Evolutionary conservation across 2,329 filamentous ascomycete species (phyloP), one percentile per base, ranked within the genome.

Genomic region (Botrytis byssoidea): DNA sequence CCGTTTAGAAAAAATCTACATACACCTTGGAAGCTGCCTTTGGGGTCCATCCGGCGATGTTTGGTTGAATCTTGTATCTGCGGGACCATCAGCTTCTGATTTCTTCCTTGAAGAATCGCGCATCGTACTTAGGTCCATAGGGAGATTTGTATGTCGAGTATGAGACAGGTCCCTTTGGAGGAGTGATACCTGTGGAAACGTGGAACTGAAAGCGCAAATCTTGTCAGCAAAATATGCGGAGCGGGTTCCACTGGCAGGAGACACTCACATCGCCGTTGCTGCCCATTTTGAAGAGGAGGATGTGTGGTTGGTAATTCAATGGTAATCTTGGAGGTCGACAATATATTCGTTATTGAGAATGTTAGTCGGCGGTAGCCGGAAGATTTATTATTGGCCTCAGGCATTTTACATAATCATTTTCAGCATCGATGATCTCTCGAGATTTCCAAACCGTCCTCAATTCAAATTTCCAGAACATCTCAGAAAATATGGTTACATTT

Each of bases 111-210:
- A 25, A 12, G 5, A 18, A 66, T 37, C 44, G 32, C 46, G 29
- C 22, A 60, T 61, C 86, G 84, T 88, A 91, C 90, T 90, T 91
- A 71, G 90, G 90, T 81, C 88, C 89, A 82, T 89, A 90, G 77
- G 86, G 84, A 84, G 88, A 91, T 84, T 86, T 87, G 86, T 90
- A 91, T 75, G 82, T 77, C 32, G 40, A 32, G 66, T 80, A 80
- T 40, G 51, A 63, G 25, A 70, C 60, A 20, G 42, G 72, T 32
- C 65, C 55, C 40, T 73, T 77, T 10, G 55, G 46, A 20, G 75
- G 75, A 70, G 71, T 73, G 46, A 76, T 60, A 76, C 78, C 77
- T 46, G 77, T 76, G 40, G 75, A 75, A 42, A 61, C 57, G 51
- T 77, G 72, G 71, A 73, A 74, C 77, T 79, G 72, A 40, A n/a